These are phyloP conservation scores for Backusella mclennaniae DNA, from an alignment of 192 early-diverging fungal species.

Conservation along the genomic window DNA sequence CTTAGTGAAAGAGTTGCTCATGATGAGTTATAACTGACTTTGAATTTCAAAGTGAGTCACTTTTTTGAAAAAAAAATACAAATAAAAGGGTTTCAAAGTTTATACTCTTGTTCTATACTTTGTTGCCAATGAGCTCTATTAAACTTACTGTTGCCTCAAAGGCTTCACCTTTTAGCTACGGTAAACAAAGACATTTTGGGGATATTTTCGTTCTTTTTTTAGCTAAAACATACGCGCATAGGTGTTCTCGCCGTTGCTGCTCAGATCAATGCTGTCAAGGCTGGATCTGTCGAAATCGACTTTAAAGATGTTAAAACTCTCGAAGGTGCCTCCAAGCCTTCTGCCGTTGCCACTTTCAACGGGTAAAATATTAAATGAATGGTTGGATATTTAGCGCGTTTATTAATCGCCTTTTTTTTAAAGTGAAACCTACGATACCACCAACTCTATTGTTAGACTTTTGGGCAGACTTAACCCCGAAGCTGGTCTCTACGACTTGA, in stretches of 20 bases:
- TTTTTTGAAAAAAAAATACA: neutral
- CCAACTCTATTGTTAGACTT: conserved; percentile 31
- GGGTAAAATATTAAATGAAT: conserved; percentile 15
- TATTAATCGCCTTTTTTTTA: neutral
- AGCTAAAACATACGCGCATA: neutral
- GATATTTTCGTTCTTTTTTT: neutral
- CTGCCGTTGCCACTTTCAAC: conserved; percentile 24
- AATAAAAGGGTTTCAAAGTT: neutral
- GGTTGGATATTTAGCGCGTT: too few relatives aligned
- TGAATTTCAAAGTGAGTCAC: neutral
- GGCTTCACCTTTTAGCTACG: conserved; percentile 32
- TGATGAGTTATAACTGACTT: conserved; percentile 23
- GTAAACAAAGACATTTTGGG: conserved; percentile 3
- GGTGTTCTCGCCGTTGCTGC: conserved; percentile 22
- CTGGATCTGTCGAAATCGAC: conserved; percentile 27
- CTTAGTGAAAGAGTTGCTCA: neutral
- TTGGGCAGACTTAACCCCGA: conserved; percentile 29
- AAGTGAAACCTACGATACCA: conserved; percentile 29
- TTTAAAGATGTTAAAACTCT: conserved; percentile 29
- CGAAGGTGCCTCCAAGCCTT: conserved; percentile 20
- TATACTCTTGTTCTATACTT: neutral
- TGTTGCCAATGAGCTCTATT: neutral
- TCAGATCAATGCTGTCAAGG: conserved; percentile 20
- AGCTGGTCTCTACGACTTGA: conserved; percentile 28
- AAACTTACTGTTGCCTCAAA: conserved; percentile 34